Evolutionary conservation across 148 eudicot species (phyloP).

Genomic region (Vaccinium corymbosum): DNA sequence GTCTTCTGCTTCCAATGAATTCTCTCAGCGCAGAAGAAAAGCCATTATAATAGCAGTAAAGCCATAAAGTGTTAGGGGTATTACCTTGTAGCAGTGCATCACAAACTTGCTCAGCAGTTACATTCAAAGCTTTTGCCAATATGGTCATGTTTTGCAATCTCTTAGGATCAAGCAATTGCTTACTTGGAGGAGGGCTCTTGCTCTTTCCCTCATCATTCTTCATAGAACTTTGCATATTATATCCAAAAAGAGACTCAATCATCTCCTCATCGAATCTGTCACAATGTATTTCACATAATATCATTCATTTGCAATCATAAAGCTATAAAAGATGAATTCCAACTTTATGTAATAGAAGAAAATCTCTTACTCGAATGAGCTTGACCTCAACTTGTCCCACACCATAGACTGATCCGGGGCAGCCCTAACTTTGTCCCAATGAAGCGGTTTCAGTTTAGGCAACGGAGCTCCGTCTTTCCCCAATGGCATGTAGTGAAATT

Average conservation of each 20-base stretch:
- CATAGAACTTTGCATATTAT: conserved; percentile 60
- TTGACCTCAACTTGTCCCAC: conserved; percentile 87
- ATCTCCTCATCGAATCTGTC: conserved; percentile 89
- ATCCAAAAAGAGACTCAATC: conserved; percentile 91
- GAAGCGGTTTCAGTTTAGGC: conserved; percentile 93
- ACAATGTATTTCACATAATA: conserved; percentile 1
- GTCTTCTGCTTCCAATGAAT: not conserved
- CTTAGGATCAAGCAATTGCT: conserved; percentile 92
- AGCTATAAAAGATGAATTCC: not conserved
- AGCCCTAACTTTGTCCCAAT: conserved; percentile 99
- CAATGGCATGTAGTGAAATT: conserved; percentile 29
- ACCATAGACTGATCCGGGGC: conserved; percentile 83
- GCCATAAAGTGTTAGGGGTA: not conserved
- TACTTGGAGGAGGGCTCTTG: conserved; percentile 79
- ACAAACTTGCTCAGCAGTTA: conserved; percentile 74
- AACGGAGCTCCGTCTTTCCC: conserved; percentile 83
- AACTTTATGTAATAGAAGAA: not conserved
- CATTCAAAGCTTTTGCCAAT: conserved; percentile 84
- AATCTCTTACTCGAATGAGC: conserved; percentile 86
- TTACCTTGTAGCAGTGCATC: conserved; percentile 71
- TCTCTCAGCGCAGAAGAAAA: not conserved
- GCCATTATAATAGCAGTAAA: not conserved
- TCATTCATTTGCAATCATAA: not conserved
- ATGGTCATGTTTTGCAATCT: conserved; percentile 93
- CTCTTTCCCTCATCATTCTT: conserved; percentile 70